These are phyloP conservation scores for Beta corolliflora DNA, from an alignment of 179 eudicot genomes.

Conservation along the genomic window DNA sequence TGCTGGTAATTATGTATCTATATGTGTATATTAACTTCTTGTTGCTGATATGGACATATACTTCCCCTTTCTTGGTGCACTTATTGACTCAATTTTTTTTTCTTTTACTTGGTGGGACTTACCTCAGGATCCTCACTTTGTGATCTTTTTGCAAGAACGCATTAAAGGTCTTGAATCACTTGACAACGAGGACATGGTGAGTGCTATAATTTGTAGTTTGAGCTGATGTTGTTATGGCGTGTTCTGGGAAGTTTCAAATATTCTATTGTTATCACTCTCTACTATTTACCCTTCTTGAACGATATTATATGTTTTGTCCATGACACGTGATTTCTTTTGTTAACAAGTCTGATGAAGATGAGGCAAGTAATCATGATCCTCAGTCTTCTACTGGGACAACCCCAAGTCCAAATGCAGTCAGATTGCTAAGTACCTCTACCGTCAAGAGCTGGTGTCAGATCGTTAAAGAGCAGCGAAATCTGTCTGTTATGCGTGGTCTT, in stretches of 20 bases:
- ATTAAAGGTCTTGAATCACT: conserved; percentile 37
- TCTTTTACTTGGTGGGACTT: not conserved
- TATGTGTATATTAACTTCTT: not conserved
- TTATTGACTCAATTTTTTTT: conserved; percentile 10
- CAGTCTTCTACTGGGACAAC: conserved; percentile 34
- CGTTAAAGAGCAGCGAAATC: conserved; percentile 49
- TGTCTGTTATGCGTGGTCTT: conserved; percentile 59
- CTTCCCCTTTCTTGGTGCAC: not conserved
- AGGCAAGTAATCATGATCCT: conserved; percentile 31
- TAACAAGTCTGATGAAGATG: conserved; percentile 71
- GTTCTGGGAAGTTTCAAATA: conserved; percentile 3
- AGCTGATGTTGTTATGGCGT: not conserved
- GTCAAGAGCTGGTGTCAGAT: conserved; percentile 57
- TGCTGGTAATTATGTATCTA: not conserved
- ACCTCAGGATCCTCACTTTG: conserved; percentile 69
- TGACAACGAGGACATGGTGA: conserved; percentile 59
- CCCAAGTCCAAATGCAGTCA: conserved; percentile 33
- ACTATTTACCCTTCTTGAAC: not conserved
- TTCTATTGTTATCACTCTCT: not conserved
- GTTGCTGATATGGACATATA: too few relatives aligned
- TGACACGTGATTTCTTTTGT: conserved; percentile 15
- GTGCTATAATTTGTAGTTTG: conserved; percentile 11
- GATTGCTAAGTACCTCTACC: conserved; percentile 45
- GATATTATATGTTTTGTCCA: not conserved
- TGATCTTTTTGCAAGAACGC: conserved; percentile 52